Base-by-base conservation (phyloP, 805 yeast genomes). In the Metschnikowia similis region DNA sequence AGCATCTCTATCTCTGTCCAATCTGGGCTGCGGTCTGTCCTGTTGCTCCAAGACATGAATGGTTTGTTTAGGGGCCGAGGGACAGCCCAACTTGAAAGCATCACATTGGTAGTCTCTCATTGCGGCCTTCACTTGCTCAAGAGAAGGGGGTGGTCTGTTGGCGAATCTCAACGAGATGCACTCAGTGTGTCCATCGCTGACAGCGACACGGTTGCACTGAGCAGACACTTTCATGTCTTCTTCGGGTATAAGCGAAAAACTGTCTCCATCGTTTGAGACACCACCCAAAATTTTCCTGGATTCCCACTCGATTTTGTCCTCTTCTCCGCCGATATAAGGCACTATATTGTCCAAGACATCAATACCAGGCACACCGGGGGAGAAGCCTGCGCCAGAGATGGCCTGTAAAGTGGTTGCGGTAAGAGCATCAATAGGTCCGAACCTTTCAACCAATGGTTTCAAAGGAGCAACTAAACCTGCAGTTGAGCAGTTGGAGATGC, bases 261-360 rank as follows among this genome's bases (percentile, higher is more conserved):
- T 81, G 41, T 71, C 67, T 40, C 82, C 83, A 35, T 70, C 77
- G 0, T 62, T 62, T 48, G 82, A 76, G 35, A 84, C 61, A 48
- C 74, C 65, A 56, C 97, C 97, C 62, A 94, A 78, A 57, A 94
- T 94, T 75, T 94, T 94, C 66, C 89, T 87, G 48, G 98, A 90
- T 76, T 94, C 99, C 95, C 96, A 90, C 72, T 94, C 99, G 61
- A 94, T 89, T 74, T 94, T 94, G 60, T 94, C 99, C 74, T 94
- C 99, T 72, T 94, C 99, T 41, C 98, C 97, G 56, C 90, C 77
- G 64, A 94, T 94, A 78, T 75, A 94, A 38, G 99, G 99, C 49
- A 94, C 89, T 58, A 94, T 80, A 72, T 94, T 94, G 72, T 94
- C 99, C 61, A 94, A 77, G 48, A 92, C 83, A 65, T 94, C 98